Base-by-base conservation (phyloP, 805 yeast genomes). In the Yamadazyma ubonensis region DNA sequence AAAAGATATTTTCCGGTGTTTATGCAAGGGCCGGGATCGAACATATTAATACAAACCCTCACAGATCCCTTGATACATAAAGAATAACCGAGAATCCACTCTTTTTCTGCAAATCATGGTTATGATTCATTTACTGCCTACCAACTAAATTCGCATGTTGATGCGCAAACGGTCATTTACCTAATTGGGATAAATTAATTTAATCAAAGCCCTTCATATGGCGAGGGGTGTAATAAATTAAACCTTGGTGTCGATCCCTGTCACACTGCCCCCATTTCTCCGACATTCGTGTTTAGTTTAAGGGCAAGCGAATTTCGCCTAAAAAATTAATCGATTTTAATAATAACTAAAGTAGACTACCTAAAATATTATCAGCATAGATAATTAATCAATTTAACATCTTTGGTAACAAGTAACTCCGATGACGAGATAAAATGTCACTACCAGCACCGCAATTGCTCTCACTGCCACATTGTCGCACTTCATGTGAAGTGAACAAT, bases 401-500 rank as follows among this genome's bases (percentile, higher is more conserved):
- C n/a, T n/a, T n/a, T n/a, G n/a, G n/a, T n/a, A 23, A 23, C 12
- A 4, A 23, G 8, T 6, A 23, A 10, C 26, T 4, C 4, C 8
- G 8, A 12, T 23, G 26, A 23, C 26, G 26, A 23, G 12, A 10
- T 6, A 9, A 12, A 5, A 27, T 27, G 30, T 27, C 30, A 12
- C 30, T 10, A 16, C 17, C 15, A 10, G 17, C 30, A 15, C 30
- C 17, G 11, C 16, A n/a, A 11, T 23, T 23, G 26, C 26, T 23
- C 26, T 23, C 26, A 23, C 26, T 23, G 26, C 26, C 26, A 23
- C 17, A 27, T 27, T 27, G 30, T 27, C 17, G 30, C 22, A 7
- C 33, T 15, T 32, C 27, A 32, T 32, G 12, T 32, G 19, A 11
- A 16, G 30, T 10, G 30, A 17, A 25, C 29, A 25, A 33, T 33